Percentiles rank a stretch among this genome's conserved stretches.
These are phyloP conservation scores for Neurospora intermedia DNA, from an alignment of 495 filamentous ascomycete species.

Conservation along the genomic window DNA sequence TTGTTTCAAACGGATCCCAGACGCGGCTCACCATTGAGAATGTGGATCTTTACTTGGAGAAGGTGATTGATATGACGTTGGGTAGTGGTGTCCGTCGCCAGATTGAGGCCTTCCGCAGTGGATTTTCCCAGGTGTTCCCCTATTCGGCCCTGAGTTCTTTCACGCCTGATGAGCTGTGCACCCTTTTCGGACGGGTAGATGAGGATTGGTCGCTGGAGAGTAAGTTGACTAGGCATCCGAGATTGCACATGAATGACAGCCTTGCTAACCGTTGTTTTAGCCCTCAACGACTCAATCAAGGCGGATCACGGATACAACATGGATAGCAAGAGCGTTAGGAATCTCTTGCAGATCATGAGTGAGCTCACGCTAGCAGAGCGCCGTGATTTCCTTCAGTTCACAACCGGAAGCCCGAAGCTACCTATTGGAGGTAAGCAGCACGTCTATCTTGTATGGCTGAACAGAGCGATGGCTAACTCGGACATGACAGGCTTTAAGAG, in stretches of 20 bases:
- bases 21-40: conserved; percentile 77
- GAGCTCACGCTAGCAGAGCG: conserved; percentile 65
- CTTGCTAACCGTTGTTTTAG: conserved; percentile 31
- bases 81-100: conserved; percentile 79
- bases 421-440: conserved; percentile 80
- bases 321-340: conserved; percentile 94
- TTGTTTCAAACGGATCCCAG: conserved; percentile 63
- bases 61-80: conserved; percentile 84
- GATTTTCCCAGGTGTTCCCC: conserved; percentile 95
- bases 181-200: conserved; percentile 86
- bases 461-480: neutral
- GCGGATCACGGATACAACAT: conserved; percentile 99
- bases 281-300: conserved; percentile 96
- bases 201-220: conserved; percentile 98
- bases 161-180: conserved; percentile 92
- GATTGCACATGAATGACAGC: neutral
- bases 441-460: neutral
- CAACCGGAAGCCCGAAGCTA: conserved; percentile 95
- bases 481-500: conserved; percentile 72
- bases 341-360: conserved; percentile 92
- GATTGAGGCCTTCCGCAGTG: conserved; percentile 79
- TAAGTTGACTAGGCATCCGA: conserved; percentile 35
- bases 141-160: conserved; percentile 89
- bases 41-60: conserved; percentile 76
- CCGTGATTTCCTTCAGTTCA: conserved; percentile 95